These are phyloP conservation scores for Pseudogymnoascus sp. DNA, from an alignment of 2,329 filamentous ascomycete species.

Conservation along the genomic window DNA sequence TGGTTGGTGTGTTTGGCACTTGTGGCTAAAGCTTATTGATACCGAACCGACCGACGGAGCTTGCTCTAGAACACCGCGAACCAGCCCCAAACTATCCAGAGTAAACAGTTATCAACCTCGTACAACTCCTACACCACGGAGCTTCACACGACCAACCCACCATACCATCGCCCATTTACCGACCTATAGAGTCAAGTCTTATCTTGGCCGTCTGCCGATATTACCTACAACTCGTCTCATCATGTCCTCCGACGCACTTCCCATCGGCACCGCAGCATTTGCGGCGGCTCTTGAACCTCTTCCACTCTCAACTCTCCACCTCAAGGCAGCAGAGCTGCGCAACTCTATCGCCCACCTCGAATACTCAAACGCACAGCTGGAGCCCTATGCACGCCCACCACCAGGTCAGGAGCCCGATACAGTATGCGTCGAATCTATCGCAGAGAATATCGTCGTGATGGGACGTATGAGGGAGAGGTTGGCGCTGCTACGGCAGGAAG, in stretches of 20 bases:
- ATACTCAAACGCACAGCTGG: slow-evolving; percentile 64
- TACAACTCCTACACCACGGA: neutral
- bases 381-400: slow-evolving; percentile 52
- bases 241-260: slow-evolving; percentile 55
- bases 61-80: neutral
- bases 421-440: slow-evolving; percentile 66
- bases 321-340: slow-evolving; percentile 67
- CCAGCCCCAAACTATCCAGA: neutral
- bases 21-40: neutral
- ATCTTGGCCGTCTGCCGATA: neutral
- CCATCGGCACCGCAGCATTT: slow-evolving; percentile 56
- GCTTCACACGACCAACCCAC: neutral
- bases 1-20: neutral
- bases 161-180: neutral
- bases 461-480: slow-evolving; percentile 55
- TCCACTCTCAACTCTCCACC: slow-evolving; percentile 55
- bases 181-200: neutral
- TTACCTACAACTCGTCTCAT: slow-evolving; percentile 3
- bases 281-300: slow-evolving; percentile 59
- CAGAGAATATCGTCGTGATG: slow-evolving; percentile 63
- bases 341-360: slow-evolving; percentile 68
- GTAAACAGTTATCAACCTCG: neutral
- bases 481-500: slow-evolving; percentile 53
- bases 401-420: slow-evolving; percentile 44
- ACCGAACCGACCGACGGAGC: neutral